Evolutionary conservation across 2,329 filamentous ascomycete genomes (phyloP).

Genomic region (Kalaharituber pfeilii): DNA sequence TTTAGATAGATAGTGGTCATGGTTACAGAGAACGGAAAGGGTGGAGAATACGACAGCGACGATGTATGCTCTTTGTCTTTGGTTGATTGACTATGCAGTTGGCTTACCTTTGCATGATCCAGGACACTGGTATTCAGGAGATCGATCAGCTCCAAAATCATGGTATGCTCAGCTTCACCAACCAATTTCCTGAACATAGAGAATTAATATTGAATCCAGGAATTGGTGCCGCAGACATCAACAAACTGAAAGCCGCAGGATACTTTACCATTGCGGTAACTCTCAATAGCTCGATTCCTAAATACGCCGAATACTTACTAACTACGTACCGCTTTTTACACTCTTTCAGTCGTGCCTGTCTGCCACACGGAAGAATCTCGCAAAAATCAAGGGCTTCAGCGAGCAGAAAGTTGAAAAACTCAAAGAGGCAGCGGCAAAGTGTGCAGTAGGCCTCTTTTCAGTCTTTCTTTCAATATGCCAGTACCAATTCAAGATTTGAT

Average conservation of each 20-base stretch:
- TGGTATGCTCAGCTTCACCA: slow-evolving; percentile 29
- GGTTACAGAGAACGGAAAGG: not conserved
- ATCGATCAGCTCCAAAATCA: slow-evolving; percentile 50
- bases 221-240: slow-evolving; percentile 47
- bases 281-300: not conserved
- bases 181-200: not conserved
- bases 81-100: not conserved
- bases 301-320: too few species aligned
- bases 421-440: slow-evolving; percentile 46
- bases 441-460: slow-evolving; percentile 31
- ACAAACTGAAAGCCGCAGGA: slow-evolving; percentile 44
- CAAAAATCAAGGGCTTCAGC: slow-evolving; percentile 51
- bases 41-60: slow-evolving; percentile 1
- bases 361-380: slow-evolving; percentile 41
- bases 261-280: slow-evolving; percentile 45
- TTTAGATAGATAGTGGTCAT: not conserved
- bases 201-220: slow-evolving; percentile 26
- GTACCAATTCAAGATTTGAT: not conserved
- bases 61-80: not conserved
- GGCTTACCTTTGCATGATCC: slow-evolving; percentile 1
- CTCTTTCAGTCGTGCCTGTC: slow-evolving; percentile 39
- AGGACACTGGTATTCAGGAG: slow-evolving; percentile 43
- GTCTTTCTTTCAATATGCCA: too few species aligned
- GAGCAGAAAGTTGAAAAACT: slow-evolving; percentile 52
- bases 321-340: not conserved